Conservation (phyloP, 495 filamentous ascomycete species). For the Aspergillus steynii region DNA sequence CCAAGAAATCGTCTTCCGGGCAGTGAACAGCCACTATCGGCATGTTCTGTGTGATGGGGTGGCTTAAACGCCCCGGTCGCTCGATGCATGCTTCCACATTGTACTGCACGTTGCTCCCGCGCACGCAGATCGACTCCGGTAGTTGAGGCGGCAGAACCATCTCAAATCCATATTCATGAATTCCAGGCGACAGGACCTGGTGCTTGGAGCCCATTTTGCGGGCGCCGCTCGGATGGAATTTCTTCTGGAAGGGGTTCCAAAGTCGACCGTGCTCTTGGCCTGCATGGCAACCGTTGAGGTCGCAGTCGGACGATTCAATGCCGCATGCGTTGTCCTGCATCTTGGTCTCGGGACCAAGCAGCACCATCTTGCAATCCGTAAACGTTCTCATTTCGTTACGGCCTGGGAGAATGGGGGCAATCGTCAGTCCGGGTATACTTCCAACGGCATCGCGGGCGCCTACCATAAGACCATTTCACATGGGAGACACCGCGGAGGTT, state of each 20-base stretch:
- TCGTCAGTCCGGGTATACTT: neutral
- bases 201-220: neutral
- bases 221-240: neutral
- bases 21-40: constrained; percentile 12
- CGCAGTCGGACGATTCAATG: neutral
- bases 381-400: constrained; percentile 7
- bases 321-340: neutral
- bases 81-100: constrained; percentile 13
- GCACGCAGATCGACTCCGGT: constrained; percentile 14
- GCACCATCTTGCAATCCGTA: constrained; percentile 11
- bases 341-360: constrained; percentile 6
- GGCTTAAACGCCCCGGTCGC: constrained; percentile 12
- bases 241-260: constrained; percentile 8
- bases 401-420: neutral
- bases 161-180: constrained; percentile 16
- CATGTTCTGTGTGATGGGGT: constrained; percentile 14
- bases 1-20: constrained; percentile 15
- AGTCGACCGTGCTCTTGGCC: constrained; percentile 2
- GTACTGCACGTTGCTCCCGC: constrained; percentile 13
- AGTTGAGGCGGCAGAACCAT: constrained; percentile 15
- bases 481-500: constrained; percentile 14
- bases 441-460: neutral
- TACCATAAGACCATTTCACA: constrained; percentile 17
- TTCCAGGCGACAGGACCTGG: constrained; percentile 11
- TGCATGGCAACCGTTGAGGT: neutral